Evolutionary conservation across 2,329 filamentous ascomycete genomes (phyloP).

Genomic region (Apiospora aurea): DNA sequence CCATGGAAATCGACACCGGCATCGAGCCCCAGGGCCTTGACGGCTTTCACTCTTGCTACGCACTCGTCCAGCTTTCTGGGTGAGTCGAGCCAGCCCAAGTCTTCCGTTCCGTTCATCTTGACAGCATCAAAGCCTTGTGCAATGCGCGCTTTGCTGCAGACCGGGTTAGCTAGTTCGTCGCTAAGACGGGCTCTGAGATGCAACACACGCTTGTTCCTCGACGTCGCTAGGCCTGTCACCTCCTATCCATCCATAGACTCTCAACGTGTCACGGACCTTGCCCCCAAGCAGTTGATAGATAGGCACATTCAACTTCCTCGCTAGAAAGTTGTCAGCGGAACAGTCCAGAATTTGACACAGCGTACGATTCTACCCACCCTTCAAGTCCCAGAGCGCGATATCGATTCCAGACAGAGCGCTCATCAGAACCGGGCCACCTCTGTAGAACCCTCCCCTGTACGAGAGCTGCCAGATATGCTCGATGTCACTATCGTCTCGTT

Average conservation of each 20-base stretch:
- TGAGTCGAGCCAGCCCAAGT: slow-evolving; percentile 78
- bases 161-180: slow-evolving; percentile 23
- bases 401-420: slow-evolving; percentile 79
- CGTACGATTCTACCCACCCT: slow-evolving; percentile 48
- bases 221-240: slow-evolving; percentile 75
- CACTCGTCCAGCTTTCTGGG: slow-evolving; percentile 68
- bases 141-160: slow-evolving; percentile 58
- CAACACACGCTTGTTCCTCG: slow-evolving; percentile 65
- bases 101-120: slow-evolving; percentile 84
- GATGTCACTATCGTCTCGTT: slow-evolving; percentile 63
- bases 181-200: too few species aligned
- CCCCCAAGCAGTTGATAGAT: slow-evolving; percentile 78
- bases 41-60: slow-evolving; percentile 71
- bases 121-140: slow-evolving; percentile 70
- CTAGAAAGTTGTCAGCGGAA: slow-evolving; percentile 34
- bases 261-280: slow-evolving; percentile 72
- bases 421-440: slow-evolving; percentile 83
- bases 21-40: slow-evolving; percentile 75
- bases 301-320: slow-evolving; percentile 63
- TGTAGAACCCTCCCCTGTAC: slow-evolving; percentile 76
- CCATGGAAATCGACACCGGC: slow-evolving; percentile 82
- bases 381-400: slow-evolving; percentile 82
- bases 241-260: slow-evolving; percentile 82
- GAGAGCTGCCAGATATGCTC: slow-evolving; percentile 82
- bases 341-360: neutral